A percentile compares a stretch with the other conserved stretches of the same genome.
Evolutionary conservation across 129 eudicot species (phyloP).

Genomic region (Flaveria bidentis): DNA sequence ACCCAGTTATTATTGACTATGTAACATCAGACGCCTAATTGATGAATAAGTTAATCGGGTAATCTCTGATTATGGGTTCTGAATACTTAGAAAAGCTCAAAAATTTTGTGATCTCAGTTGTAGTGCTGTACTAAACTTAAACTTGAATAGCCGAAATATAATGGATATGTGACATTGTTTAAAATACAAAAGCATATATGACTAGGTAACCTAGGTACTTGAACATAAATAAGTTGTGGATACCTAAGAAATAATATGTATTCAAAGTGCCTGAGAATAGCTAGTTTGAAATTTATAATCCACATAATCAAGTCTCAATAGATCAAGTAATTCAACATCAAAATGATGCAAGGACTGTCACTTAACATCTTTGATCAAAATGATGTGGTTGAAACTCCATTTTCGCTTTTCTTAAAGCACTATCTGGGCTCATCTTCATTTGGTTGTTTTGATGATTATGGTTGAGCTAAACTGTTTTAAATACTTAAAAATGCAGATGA

Average conservation of each 20-base stretch:
- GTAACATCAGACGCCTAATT: background rate
- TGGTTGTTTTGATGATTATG: background rate
- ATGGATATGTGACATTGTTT: background rate
- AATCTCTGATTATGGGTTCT: background rate
- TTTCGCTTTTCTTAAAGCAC: background rate
- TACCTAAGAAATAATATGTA: background rate
- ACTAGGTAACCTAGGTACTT: background rate
- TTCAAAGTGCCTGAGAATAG: background rate
- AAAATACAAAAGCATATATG: background rate
- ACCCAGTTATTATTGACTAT: background rate
- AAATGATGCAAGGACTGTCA: background rate
- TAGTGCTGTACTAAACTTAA: background rate
- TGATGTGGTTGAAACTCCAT: background rate
- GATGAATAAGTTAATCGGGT: background rate
- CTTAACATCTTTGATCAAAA: background rate
- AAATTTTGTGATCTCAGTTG: background rate
- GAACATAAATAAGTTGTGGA: background rate
- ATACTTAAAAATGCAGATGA: background rate
- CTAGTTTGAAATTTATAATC: background rate
- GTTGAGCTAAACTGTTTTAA: slow-evolving; percentile 8
- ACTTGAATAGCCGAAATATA: background rate
- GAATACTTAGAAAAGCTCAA: background rate
- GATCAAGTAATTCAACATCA: background rate
- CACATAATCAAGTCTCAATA: background rate
- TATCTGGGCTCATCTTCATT: background rate